phyloP scores from a whole-genome alignment of 2,329 filamentous ascomycete genomes.

The Tolypocladium cylindrosporum region DNA sequence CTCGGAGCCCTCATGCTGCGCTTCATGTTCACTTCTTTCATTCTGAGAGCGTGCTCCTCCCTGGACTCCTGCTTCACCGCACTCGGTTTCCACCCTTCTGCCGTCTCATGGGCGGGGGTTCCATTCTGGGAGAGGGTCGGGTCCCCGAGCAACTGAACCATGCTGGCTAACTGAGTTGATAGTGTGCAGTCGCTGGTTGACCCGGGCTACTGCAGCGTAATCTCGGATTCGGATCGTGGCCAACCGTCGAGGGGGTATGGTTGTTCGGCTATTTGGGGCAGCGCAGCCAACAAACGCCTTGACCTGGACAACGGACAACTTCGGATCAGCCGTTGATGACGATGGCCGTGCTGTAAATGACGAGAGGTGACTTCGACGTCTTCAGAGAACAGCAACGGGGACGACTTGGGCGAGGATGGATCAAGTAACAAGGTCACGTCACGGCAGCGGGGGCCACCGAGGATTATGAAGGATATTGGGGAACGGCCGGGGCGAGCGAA shows the following conservation, averaged over 20 bases:
- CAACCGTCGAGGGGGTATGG: background rate
- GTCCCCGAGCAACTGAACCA: conserved; percentile 22
- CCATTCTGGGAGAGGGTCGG: conserved; percentile 16
- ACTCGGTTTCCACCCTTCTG: conserved; percentile 9
- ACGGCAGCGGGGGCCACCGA: background rate
- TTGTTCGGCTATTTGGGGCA: background rate
- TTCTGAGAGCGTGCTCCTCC: conserved; percentile 30
- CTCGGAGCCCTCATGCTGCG: conserved; percentile 27
- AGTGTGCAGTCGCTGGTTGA: background rate
- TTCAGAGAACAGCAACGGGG: background rate
- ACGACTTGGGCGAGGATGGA: background rate
- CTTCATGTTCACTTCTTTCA: conserved; percentile 26
- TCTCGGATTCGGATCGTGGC: background rate
- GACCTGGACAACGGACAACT: background rate
- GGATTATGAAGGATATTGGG: background rate
- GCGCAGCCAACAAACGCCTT: background rate
- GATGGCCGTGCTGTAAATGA: background rate
- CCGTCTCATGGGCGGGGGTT: conserved; percentile 11
- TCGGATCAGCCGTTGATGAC: background rate
- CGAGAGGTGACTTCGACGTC: background rate
- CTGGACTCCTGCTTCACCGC: conserved; percentile 14
- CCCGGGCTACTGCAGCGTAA: background rate
- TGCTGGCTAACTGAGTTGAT: conserved; percentile 6
- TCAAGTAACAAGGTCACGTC: background rate
- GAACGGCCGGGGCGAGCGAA: conserved; percentile 1